Conservation (phyloP, 2,329 filamentous ascomycete genomes). For the Setomelanomma holmii region DNA sequence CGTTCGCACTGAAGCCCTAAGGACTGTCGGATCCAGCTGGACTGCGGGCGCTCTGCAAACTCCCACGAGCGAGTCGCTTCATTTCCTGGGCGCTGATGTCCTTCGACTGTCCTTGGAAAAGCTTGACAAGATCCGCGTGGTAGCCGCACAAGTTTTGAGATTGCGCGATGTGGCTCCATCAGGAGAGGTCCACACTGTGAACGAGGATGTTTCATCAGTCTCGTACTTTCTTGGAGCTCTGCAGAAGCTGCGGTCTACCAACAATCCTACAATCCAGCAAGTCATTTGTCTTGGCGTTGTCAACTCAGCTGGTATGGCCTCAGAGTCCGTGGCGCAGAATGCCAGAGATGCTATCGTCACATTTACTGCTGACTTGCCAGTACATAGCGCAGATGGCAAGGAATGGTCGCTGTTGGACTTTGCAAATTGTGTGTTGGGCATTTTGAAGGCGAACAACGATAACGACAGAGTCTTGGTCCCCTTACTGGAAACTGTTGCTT, state of each 20-base stretch:
- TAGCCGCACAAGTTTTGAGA: constrained; percentile 35
- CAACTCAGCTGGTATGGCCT: constrained; percentile 78
- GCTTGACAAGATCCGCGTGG: constrained; percentile 78
- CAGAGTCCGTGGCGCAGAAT: constrained; percentile 75
- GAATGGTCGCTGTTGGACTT: constrained; percentile 35
- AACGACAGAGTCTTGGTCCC: constrained; percentile 78
- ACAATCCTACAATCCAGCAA: constrained; percentile 22
- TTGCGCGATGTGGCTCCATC: constrained; percentile 7
- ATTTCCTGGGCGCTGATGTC: constrained; percentile 50
- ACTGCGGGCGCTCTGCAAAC: constrained; percentile 21
- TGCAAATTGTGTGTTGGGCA: constrained; percentile 30
- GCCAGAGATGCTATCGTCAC: constrained; percentile 70
- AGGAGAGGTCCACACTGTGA: constrained; percentile 4
- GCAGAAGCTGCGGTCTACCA: constrained; percentile 18
- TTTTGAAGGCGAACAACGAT: constrained; percentile 39
- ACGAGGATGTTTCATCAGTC: constrained; percentile 62
- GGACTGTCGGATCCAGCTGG: constrained; percentile 63
- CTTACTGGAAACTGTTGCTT: constrained; percentile 77
- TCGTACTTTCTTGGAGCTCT: constrained; percentile 66
- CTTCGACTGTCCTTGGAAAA: constrained; percentile 84
- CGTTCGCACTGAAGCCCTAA: constrained; percentile 80
- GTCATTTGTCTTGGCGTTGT: constrained; percentile 71
- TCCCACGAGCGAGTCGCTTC: constrained; percentile 15
- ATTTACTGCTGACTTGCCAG: constrained; percentile 40
- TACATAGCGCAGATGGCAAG: not conserved